Conservation (phyloP, 2,329 filamentous ascomycete species). For the Aspergillus eucalypticola region DNA sequence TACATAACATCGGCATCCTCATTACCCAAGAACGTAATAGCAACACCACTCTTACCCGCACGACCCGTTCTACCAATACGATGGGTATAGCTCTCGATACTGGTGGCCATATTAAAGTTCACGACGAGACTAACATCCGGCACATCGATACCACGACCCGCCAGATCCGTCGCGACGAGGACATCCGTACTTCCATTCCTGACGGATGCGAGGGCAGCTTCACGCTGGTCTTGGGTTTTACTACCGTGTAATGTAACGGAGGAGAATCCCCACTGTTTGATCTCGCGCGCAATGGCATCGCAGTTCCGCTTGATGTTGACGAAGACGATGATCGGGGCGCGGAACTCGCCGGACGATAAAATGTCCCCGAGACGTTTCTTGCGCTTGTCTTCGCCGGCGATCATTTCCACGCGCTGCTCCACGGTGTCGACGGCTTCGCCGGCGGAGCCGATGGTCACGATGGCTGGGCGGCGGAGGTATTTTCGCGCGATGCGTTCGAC, state of each 20-base stretch:
- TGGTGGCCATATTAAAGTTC: conserved; percentile 98
- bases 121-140: conserved; percentile 89
- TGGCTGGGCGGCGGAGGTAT: conserved; percentile 88
- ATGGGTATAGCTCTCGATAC: conserved; percentile 94
- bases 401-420: conserved; percentile 92
- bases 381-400: conserved; percentile 87
- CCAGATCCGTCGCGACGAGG: conserved; percentile 91
- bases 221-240: conserved; percentile 97
- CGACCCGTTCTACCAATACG: conserved; percentile 94
- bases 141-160: conserved; percentile 96
- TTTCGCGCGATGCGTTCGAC: conserved; percentile 97
- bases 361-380: conserved; percentile 97
- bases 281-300: conserved; percentile 89
- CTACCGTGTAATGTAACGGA: conserved; percentile 89
- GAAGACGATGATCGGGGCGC: conserved; percentile 93
- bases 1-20: conserved; percentile 88
- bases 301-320: conserved; percentile 99
- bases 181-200: conserved; percentile 79
- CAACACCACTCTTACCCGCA: conserved; percentile 94
- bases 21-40: conserved; percentile 90
- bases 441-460: conserved; percentile 89
- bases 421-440: conserved; percentile 97
- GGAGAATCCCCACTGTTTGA: conserved; percentile 89
- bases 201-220: conserved; percentile 83
- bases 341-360: conserved; percentile 74